Evolutionary conservation across 2,329 filamentous ascomycete genomes (phyloP).

Genomic region (Coniochaeta sp.): DNA sequence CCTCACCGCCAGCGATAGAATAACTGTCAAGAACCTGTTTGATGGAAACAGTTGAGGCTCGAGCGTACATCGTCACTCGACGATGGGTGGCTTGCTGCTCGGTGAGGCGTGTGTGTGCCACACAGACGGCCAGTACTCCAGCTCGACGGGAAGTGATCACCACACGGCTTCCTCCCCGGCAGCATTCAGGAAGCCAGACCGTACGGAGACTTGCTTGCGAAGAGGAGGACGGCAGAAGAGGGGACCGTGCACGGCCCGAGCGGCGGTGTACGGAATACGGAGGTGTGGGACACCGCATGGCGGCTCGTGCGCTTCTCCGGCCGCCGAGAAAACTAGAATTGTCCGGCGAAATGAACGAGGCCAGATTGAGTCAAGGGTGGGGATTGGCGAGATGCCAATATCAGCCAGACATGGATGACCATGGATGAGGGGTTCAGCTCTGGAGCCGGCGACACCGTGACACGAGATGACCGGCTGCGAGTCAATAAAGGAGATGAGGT

Average conservation of each 20-base stretch:
- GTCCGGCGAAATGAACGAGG: too few relatives aligned
- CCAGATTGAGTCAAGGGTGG: too few relatives aligned
- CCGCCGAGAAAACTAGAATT: too few relatives aligned
- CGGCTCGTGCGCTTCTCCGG: neutral
- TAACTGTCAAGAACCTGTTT: too few relatives aligned
- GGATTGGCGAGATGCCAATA: too few relatives aligned
- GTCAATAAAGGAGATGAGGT: too few relatives aligned
- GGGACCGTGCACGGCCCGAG: neutral
- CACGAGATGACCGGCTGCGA: neutral
- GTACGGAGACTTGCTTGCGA: neutral
- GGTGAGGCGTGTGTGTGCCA: neutral
- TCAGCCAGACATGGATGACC: neutral
- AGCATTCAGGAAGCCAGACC: neutral
- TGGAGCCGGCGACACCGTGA: too few relatives aligned
- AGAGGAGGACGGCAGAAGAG: neutral
- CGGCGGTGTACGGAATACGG: neutral
- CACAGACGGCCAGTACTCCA: neutral
- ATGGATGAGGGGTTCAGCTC: too few relatives aligned
- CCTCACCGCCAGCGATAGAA: too few relatives aligned
- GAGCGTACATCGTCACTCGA: neutral
- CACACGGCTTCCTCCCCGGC: too few relatives aligned
- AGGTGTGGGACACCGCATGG: too few relatives aligned
- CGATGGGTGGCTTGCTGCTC: neutral
- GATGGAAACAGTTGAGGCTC: neutral
- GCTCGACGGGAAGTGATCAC: too few relatives aligned